These are phyloP conservation scores for Calocera cornea DNA, from an alignment of 768 basidiomycete species.

Conservation along the genomic window DNA sequence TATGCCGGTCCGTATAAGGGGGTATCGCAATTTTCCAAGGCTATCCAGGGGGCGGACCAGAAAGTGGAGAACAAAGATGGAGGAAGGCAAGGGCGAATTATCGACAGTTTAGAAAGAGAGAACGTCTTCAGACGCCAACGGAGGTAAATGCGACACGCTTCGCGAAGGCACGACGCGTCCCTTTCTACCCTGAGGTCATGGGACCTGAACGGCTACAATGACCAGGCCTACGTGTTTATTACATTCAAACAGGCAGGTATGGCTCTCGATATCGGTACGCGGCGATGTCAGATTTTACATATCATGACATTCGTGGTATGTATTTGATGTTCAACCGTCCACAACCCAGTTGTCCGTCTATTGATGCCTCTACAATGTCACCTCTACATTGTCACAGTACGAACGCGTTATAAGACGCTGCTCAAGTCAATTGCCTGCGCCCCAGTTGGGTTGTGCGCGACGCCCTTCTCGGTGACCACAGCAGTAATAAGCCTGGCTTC, in stretches of 20 bases:
- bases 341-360: too few species aligned
- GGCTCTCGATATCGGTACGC: too few species aligned
- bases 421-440: slow-evolving; percentile 49
- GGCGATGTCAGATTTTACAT: too few species aligned
- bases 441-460: slow-evolving; percentile 57
- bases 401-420: slow-evolving; percentile 33
- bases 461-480: slow-evolving; percentile 90
- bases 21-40: background rate
- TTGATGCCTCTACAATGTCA: too few species aligned
- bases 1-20: background rate
- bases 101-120: background rate
- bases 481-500: slow-evolving; percentile 54
- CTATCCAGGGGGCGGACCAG: background rate
- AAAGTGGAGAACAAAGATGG: background rate
- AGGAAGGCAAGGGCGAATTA: background rate
- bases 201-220: background rate
- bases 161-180: background rate
- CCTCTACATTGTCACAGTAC: background rate
- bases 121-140: background rate
- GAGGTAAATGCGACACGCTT: background rate
- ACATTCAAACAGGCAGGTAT: too few species aligned
- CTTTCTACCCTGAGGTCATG: background rate
- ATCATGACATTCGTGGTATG: too few species aligned
- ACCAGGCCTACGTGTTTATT: too few species aligned
- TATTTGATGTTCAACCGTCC: too few species aligned